Evolutionary conservation across 2,329 filamentous ascomycete species (phyloP).

Genomic region (Hypoxylon sp.): DNA sequence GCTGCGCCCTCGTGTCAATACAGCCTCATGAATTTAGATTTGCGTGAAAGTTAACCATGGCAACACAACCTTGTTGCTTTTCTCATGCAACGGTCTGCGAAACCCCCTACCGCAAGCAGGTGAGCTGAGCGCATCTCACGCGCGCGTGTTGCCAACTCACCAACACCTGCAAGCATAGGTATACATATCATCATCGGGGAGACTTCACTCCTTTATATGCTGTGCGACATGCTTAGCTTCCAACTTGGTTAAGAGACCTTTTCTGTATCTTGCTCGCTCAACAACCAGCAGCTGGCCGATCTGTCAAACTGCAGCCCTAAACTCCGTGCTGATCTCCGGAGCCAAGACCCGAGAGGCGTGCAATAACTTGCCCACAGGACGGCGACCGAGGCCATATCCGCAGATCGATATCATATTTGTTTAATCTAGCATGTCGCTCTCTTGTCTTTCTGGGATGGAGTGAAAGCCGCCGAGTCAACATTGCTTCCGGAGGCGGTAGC

Average conservation of each 20-base stretch:
- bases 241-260: slow-evolving; percentile 13
- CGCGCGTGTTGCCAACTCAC: slow-evolving; percentile 12
- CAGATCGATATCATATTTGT: slow-evolving; percentile 42
- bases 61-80: slow-evolving; percentile 12
- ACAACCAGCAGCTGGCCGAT: slow-evolving; percentile 18
- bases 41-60: slow-evolving; percentile 20
- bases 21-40: slow-evolving; percentile 24
- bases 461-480: slow-evolving; percentile 14
- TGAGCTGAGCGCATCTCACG: slow-evolving; percentile 16
- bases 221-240: slow-evolving; percentile 29
- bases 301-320: slow-evolving; percentile 42
- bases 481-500: slow-evolving; percentile 20
- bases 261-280: slow-evolving; percentile 15
- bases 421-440: slow-evolving; percentile 22
- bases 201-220: slow-evolving; percentile 25
- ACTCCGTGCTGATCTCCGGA: slow-evolving; percentile 45
- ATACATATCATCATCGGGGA: background rate
- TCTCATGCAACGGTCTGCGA: slow-evolving; percentile 9
- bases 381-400: slow-evolving; percentile 30
- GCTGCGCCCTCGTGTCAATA: slow-evolving; percentile 14
- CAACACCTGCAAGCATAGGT: background rate
- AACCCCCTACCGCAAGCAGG: slow-evolving; percentile 6
- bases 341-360: slow-evolving; percentile 34
- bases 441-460: slow-evolving; percentile 10
- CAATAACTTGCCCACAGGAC: slow-evolving; percentile 26